Evolutionary conservation across 306 rosid genomes (phyloP), one percentile per base, ranked within the genome.

Genomic region (Macrotyloma uniflorum): DNA sequence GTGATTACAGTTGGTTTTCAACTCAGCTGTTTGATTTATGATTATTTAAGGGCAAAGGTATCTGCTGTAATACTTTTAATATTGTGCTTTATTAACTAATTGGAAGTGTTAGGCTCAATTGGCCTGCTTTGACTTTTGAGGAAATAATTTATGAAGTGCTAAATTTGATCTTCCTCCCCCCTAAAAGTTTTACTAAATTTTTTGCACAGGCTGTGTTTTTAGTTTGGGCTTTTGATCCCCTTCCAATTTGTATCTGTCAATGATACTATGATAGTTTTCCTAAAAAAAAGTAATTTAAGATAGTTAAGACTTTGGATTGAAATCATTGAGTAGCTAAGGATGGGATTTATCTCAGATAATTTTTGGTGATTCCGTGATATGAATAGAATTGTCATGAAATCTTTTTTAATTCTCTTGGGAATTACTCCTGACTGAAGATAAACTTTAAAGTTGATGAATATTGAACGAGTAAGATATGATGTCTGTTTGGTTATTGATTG

Each of bases 401-500:
- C 13, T 16, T 50, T 50, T 63, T 1, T 13, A 24, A 24, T 38
- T 72, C 50, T 72, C 49, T 19, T 50, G 55, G 57, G 19, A 47
- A 18, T 62, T 47, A 55, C 23, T 33, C 16, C 57, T 50, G 45
- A 14, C 38, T 15, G 18, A 58, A 62, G 36, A 23, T 53, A 42
- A 43, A 10, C 30, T 55, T 32, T 59, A n/a, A 59, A 20, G 51
- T 50, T 19, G 72, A 15, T 3, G 20, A 36, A 38, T 65, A 38
- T 68, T 59, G 8, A 78, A 59, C 35, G 76, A 79, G 78, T 72
- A 40, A 51, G 80, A 61, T 42, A 55, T 75, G 59, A 68, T 58
- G 54, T 53, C 42, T 43, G 36, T 66, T 49, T 67, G 53, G 53
- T 50, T 53, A 59, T 59, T 35, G 35, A 47, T 70, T 74, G 53